Evolutionary conservation across 2,329 filamentous ascomycete species (phyloP), one percentile per base, ranked within the genome.

Genomic region (Dactylonectria estremocensis): DNA sequence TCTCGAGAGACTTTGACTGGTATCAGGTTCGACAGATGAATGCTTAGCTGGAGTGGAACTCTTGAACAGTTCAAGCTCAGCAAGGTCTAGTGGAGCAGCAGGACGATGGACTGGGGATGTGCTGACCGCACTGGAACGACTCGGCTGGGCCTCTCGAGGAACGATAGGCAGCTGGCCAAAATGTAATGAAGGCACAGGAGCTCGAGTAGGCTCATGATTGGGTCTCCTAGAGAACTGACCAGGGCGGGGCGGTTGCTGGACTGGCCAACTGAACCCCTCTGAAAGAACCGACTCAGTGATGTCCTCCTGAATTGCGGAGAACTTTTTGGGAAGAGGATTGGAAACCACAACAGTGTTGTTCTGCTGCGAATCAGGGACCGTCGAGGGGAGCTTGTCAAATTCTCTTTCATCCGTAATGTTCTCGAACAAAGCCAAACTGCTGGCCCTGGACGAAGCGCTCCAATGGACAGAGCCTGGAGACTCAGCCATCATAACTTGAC

Each of bases 151-250:
- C 18, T 55, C n/a, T 4, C 43, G 46, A 54, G 53, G 20, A 43
- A 60, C 10, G 22, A 37, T 31, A 3, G 52, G 37, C 16, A 14
- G 8, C 28, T 59, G 58, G 52, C 20, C 13, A 57, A 58, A 14
- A 50, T 68, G n/a, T 16, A 45, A 20, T 54, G 55, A n/a, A 48
- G 16, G n/a, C n/a, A 3, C 4, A 20, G 11, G 6, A 28, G 28
- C 3, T 37, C 65, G 69, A 37, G 57, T n/a, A 16, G 45, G 49
- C 6, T 68, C 64, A n/a, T 48, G 60, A 28, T 69, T 61, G 18
- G 72, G 74, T 16, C 54, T 61, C 24, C 64, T 62, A 43, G 67
- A 73, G 46, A 72, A 77, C 43, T 76, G 74, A 2, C 72, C 68
- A 33, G 71, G 72, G 5, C 69, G 73, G 54, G 57, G 67, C 33